Conservation (phyloP, 2,329 filamentous ascomycete species). For the Ophiocordyceps australis region DNA sequence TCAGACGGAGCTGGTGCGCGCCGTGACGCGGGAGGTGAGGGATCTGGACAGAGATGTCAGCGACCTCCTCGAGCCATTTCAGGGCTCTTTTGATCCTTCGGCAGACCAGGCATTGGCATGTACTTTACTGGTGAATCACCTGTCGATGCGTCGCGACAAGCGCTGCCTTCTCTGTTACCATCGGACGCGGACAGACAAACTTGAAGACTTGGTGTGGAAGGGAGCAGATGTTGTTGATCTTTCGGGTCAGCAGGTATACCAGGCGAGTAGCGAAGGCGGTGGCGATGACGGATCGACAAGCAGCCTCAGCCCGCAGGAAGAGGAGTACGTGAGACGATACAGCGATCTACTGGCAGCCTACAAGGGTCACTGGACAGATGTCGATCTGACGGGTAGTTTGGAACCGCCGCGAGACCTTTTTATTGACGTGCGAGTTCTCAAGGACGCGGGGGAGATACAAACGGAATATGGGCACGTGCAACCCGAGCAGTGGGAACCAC, state of each 20-base stretch:
- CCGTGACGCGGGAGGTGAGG: constrained; percentile 77
- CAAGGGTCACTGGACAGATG: constrained; percentile 96
- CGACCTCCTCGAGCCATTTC: constrained; percentile 63
- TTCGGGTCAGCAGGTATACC: constrained; percentile 33
- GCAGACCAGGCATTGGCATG: constrained; percentile 72
- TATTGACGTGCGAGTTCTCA: constrained; percentile 88
- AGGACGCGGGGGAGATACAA: constrained; percentile 95
- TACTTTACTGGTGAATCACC: constrained; percentile 77
- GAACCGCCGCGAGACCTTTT: constrained; percentile 92
- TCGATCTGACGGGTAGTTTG: constrained; percentile 84
- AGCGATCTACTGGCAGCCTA: constrained; percentile 85
- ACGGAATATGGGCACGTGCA: constrained; percentile 82
- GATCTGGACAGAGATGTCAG: constrained; percentile 79
- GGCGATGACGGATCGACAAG: constrained; percentile 39
- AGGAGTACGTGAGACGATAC: constrained; percentile 88
- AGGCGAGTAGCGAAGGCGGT: constrained; percentile 13
- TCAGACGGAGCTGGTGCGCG: constrained; percentile 77
- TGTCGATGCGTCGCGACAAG: constrained; percentile 93
- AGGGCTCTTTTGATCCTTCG: constrained; percentile 69
- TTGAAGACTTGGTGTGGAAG: constrained; percentile 88
- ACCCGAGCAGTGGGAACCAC: not conserved
- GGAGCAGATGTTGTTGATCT: constrained; percentile 69
- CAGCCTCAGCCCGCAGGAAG: constrained; percentile 85
- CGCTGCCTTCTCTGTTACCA: constrained; percentile 91
- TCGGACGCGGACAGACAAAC: constrained; percentile 70